Conservation (phyloP, 139 green algal genomes). For the Closterium sp. region DNA sequence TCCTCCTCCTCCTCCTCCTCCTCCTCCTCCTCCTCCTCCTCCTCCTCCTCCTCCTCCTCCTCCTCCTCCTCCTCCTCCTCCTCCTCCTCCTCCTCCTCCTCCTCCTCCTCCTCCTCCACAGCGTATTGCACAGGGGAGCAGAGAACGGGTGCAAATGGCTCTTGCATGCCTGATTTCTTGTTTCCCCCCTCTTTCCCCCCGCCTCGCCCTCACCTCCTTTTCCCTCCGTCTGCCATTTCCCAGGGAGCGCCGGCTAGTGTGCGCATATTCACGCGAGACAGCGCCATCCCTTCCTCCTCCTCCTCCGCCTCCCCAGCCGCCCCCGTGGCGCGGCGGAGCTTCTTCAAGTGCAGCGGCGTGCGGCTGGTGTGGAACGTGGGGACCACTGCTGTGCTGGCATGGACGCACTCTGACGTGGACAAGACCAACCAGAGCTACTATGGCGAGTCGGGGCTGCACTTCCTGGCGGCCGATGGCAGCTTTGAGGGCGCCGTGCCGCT, state of each 20-base stretch:
- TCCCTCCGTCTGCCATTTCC: too few relatives aligned
- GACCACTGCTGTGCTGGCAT: constrained; percentile 67
- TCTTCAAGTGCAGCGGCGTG: constrained; percentile 63
- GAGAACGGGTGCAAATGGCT: too few relatives aligned
- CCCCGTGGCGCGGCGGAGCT: constrained; percentile 63
- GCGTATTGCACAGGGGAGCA: too few relatives aligned
- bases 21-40: background rate
- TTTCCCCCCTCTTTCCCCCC: background rate
- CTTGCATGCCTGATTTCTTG: too few relatives aligned
- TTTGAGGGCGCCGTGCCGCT: constrained; percentile 61
- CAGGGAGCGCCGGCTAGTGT: constrained; percentile 77
- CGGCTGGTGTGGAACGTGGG: constrained; percentile 65
- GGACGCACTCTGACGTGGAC: constrained; percentile 83
- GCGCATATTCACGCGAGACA: constrained; percentile 59
- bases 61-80: background rate
- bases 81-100: constrained; percentile 52
- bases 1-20: constrained; percentile 46
- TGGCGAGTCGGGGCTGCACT: constrained; percentile 90
- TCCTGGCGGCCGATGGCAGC: constrained; percentile 65
- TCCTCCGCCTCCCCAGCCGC: constrained; percentile 10
- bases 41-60: background rate
- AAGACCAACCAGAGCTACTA: constrained; percentile 89
- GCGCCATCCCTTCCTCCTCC: background rate
- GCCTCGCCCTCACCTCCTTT: background rate
- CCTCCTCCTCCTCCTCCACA: too few relatives aligned